Percentiles rank a stretch among this genome's conserved stretches.
Conservation (phyloP, 2,329 filamentous ascomycete species). For the Aspergillus piperis region DNA sequence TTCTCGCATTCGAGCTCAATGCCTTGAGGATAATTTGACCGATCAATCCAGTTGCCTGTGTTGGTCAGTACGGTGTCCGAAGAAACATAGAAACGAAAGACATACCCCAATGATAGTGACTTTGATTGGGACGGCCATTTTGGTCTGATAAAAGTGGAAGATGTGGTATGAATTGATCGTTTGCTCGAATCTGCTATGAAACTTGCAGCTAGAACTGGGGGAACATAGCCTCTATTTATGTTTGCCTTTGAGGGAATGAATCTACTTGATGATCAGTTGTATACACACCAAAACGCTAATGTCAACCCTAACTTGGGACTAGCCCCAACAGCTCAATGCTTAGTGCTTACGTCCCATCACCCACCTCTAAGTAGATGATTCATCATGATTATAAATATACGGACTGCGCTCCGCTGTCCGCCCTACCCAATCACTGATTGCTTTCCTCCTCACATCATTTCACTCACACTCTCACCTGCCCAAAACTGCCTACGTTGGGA, state of each 20-base stretch:
- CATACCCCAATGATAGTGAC: conserved; percentile 23
- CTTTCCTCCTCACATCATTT: background rate
- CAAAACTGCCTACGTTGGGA: background rate
- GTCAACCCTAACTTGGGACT: background rate
- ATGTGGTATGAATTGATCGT: background rate
- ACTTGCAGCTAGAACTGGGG: background rate
- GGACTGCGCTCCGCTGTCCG: conserved; percentile 15
- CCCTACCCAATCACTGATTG: conserved; percentile 6
- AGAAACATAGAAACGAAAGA: background rate
- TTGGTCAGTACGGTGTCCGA: background rate
- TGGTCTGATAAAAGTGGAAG: background rate
- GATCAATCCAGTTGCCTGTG: conserved; percentile 28
- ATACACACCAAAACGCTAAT: background rate
- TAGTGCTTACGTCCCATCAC: background rate
- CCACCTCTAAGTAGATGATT: background rate
- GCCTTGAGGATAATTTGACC: conserved; percentile 25
- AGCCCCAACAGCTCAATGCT: background rate
- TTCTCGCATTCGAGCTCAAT: conserved; percentile 17
- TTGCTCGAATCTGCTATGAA: background rate
- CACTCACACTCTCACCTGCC: background rate
- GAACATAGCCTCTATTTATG: background rate
- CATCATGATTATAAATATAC: conserved; percentile 3
- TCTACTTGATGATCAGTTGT: background rate
- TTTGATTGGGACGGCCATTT: conserved; percentile 17
- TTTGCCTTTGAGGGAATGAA: background rate